phyloP scores from a whole-genome alignment of 108 stramenopile species.

The Nitzschia palea region DNA sequence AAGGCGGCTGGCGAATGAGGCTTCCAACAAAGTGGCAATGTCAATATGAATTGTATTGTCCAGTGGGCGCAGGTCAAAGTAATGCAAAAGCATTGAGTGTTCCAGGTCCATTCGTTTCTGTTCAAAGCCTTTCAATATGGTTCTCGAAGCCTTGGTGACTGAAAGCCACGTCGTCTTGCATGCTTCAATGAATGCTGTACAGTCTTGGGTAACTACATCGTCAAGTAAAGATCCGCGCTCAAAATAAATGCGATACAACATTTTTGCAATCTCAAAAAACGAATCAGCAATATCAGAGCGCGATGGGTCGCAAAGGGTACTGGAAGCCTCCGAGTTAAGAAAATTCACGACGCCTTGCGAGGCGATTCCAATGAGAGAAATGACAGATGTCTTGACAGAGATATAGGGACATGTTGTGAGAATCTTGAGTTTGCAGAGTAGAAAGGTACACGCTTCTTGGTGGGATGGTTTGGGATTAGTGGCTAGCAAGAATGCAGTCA shows the following conservation, averaged over 20 bases:
- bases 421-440: not conserved
- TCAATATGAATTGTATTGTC: not conserved
- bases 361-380: slow-evolving; percentile 11
- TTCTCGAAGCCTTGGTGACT: not conserved
- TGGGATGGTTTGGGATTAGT: not conserved
- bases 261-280: slow-evolving; percentile 10
- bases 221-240: not conserved
- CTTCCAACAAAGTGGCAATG: not conserved
- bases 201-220: not conserved
- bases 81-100: slow-evolving; percentile 4
- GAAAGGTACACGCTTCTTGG: not conserved
- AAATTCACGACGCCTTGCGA: not conserved
- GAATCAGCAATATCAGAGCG: not conserved
- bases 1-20: slow-evolving; percentile 7
- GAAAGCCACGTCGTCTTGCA: slow-evolving; percentile 19
- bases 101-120: slow-evolving; percentile 7
- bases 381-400: slow-evolving; percentile 20
- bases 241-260: not conserved
- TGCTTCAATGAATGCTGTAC: not conserved
- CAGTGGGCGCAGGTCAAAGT: not conserved
- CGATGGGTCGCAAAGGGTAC: not conserved
- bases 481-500: not conserved
- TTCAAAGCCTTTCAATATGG: not conserved
- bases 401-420: slow-evolving; percentile 5
- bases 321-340: not conserved